phyloP scores from a whole-genome alignment of 1,284 basidiomycete genomes.

The Mrakiaceae sp. region DNA sequence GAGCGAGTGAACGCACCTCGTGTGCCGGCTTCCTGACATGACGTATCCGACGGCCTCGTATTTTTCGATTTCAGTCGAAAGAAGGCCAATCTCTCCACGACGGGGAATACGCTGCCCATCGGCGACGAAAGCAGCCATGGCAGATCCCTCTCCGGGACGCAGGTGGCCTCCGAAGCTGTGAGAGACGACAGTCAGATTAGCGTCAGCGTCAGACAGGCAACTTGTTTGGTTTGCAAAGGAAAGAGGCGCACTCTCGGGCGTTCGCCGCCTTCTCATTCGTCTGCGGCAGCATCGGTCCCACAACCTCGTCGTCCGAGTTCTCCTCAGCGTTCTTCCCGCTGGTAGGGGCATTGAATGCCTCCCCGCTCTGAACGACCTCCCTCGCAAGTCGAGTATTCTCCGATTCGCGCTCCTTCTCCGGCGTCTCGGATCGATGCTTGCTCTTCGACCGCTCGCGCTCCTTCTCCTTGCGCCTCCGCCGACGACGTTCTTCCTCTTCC shows the following conservation, averaged over 20 bases:
- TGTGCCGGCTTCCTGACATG: constrained; percentile 87
- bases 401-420: constrained; percentile 23
- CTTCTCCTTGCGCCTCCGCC: constrained; percentile 28
- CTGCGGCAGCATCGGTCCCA: constrained; percentile 45
- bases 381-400: constrained; percentile 21
- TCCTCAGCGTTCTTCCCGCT: constrained; percentile 33
- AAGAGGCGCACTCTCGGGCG: constrained; percentile 26
- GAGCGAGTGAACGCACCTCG: constrained; percentile 23
- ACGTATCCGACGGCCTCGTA: constrained; percentile 92
- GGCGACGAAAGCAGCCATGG: constrained; percentile 90
- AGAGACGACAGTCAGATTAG: constrained; percentile 36
- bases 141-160: constrained; percentile 85
- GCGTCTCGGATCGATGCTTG: constrained; percentile 18
- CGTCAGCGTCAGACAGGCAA: constrained; percentile 50
- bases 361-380: constrained; percentile 17
- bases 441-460: constrained; percentile 32
- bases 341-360: constrained; percentile 21
- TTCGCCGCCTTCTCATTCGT: constrained; percentile 25
- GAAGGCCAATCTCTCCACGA: constrained; percentile 93
- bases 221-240: constrained; percentile 15
- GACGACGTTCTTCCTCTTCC: constrained; percentile 15
- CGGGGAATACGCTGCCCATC: constrained; percentile 89
- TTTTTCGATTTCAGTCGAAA: constrained; percentile 69
- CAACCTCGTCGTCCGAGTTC: constrained; percentile 52
- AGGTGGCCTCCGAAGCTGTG: constrained; percentile 47